Evolutionary conservation across 1,284 basidiomycete genomes (phyloP), one percentile per base, ranked within the genome.

Genomic region (Sphaerobolus stellatus): DNA sequence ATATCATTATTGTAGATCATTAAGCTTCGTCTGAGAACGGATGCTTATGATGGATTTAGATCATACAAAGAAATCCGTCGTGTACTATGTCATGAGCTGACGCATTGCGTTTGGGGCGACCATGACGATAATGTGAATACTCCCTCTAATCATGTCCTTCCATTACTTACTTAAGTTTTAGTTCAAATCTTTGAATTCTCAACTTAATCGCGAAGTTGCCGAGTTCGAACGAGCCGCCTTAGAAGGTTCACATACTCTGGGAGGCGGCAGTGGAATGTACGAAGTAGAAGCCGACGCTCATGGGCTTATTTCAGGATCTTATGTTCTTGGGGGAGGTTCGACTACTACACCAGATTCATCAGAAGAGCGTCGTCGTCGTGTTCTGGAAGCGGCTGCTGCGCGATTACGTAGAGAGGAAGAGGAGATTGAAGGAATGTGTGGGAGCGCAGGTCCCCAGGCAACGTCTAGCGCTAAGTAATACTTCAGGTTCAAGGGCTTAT

Each of bases 181-280:
- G 83, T 90, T 91, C 69, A 91, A 90, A 63, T 78, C 81, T 55
- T 74, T 91, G 13, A 90, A 90, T 65, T 90, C 88, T 1, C 74
- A 79, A 52, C 77, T 91, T 2, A 90, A 90, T 64, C 77, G 79
- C 14, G 86, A 92, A 63, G 84, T 91, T 2, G 75, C 75, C 1
- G 81, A 83, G 59, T 90, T 81, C 54, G 90, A 91, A 64, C 75
- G 75, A 2, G 72, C 78, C 2, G 68, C 69, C 20, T 65, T 68
- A 14, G 70, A 73, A n/a, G 83, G 84, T 11, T 79, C 83, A 1
- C 82, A 86, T 62, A 68, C 72, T 45, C 71, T 89, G 1, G 62
- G 64, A 0, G 75, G 74, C 24, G 36, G 62, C 20, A 62, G 66
- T 18, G 77, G 75, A 29, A 66, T 71, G 2, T 84, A 85, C 57